A percentile compares a stretch with the other conserved stretches of the same genome.
Evolutionary conservation across 768 basidiomycete species (phyloP).

Genomic region (Russula emetica): DNA sequence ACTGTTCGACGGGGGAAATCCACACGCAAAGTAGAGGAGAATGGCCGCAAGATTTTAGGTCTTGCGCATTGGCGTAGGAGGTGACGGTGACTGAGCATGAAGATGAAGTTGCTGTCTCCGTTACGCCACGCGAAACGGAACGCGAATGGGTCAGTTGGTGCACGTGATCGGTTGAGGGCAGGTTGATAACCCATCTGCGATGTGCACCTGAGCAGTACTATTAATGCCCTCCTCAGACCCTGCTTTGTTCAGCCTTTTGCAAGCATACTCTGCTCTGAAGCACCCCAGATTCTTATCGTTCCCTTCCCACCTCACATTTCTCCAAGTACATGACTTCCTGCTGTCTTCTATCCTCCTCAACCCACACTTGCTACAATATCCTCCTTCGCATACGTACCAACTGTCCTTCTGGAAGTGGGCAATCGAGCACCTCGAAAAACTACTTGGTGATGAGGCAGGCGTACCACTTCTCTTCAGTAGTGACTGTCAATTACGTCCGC

Average conservation of each 20-base stretch:
- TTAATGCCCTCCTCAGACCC: not conserved
- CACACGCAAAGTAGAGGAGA: slow-evolving; percentile 3
- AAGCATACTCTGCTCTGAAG: slow-evolving; percentile 49
- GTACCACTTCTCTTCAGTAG: slow-evolving; percentile 5
- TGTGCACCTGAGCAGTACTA: too few relatives aligned
- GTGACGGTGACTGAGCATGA: slow-evolving; percentile 18
- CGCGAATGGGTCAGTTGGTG: not conserved
- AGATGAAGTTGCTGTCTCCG: too few relatives aligned
- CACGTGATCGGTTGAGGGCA: slow-evolving; percentile 19
- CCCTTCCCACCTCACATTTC: slow-evolving; percentile 39
- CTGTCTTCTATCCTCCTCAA: slow-evolving; percentile 49
- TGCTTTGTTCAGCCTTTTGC: slow-evolving; percentile 43
- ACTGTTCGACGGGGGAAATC: not conserved
- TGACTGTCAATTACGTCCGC: slow-evolving; percentile 20
- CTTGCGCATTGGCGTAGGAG: slow-evolving; percentile 8
- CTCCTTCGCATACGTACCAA: slow-evolving; percentile 63
- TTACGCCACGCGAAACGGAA: not conserved
- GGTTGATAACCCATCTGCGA: slow-evolving; percentile 5
- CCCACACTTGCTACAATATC: slow-evolving; percentile 51
- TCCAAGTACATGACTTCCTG: slow-evolving; percentile 51
- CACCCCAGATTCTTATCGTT: slow-evolving; percentile 42
- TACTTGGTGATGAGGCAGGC: slow-evolving; percentile 47
- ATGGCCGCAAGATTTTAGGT: not conserved
- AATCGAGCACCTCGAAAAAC: slow-evolving; percentile 50
- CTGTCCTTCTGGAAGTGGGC: slow-evolving; percentile 71